Evolutionary conservation across 768 basidiomycete genomes (phyloP).

Genomic region (Boletales sp.): DNA sequence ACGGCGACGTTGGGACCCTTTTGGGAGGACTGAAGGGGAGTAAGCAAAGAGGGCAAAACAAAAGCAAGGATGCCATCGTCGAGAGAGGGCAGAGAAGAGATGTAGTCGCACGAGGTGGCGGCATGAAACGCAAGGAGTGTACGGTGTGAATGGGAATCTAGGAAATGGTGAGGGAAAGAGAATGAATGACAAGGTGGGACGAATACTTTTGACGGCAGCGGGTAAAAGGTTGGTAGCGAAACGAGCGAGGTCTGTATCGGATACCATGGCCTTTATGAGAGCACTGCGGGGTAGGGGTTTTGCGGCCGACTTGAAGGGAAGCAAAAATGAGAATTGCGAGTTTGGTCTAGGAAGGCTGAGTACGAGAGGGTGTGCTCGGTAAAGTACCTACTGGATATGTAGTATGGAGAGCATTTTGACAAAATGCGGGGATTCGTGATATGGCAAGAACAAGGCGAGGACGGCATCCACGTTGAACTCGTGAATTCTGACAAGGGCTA

Average conservation of each 20-base stretch:
- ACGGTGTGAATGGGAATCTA: conserved; percentile 51
- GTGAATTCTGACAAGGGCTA: conserved; percentile 57
- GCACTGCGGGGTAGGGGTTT: conserved; percentile 69
- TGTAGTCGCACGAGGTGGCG: conserved; percentile 73
- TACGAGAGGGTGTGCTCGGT: not conserved
- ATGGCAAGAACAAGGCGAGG: conserved; percentile 84
- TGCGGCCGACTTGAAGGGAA: conserved; percentile 72
- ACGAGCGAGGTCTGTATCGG: conserved; percentile 66
- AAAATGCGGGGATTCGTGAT: conserved; percentile 93
- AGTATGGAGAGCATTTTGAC: conserved; percentile 89
- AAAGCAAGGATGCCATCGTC: conserved; percentile 67
- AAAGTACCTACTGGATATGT: conserved; percentile 56
- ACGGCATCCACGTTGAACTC: conserved; percentile 87
- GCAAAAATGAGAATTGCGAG: conserved; percentile 64
- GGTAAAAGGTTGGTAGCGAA: conserved; percentile 69
- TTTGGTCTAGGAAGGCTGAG: conserved; percentile 42
- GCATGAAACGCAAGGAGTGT: conserved; percentile 81
- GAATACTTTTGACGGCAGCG: conserved; percentile 43
- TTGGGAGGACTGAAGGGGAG: conserved; percentile 46
- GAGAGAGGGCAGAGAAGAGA: conserved; percentile 53
- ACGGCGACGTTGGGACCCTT: conserved; percentile 53
- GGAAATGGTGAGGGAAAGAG: conserved; percentile 2
- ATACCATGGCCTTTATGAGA: conserved; percentile 75
- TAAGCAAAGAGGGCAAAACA: conserved; percentile 60
- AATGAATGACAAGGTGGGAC: not conserved